These are phyloP conservation scores for Stephania yunnanensis DNA, from an alignment of 164 flowering plant genomes.

Conservation along the genomic window DNA sequence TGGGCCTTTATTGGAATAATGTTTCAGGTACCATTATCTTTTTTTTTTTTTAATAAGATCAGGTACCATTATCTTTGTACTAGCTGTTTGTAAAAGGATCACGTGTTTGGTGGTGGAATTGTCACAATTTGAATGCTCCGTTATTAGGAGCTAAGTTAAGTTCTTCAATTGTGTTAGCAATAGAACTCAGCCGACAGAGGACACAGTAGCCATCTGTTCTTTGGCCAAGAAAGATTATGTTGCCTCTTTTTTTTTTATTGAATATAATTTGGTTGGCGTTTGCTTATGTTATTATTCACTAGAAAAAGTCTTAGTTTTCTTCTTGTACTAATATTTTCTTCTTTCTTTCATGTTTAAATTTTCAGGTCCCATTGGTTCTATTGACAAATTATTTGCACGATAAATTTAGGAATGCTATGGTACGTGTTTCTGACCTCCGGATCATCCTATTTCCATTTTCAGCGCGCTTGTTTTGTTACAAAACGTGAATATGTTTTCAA, in stretches of 20 bases:
- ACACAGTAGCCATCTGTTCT: too few relatives aligned
- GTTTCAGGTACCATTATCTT: constrained; percentile 54
- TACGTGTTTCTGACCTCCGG: constrained; percentile 21
- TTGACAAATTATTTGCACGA: constrained; percentile 70
- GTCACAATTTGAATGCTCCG: background rate
- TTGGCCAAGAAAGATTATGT: too few relatives aligned
- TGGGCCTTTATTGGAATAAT: constrained; percentile 95
- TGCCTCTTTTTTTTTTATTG: too few relatives aligned
- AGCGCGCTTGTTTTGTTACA: background rate
- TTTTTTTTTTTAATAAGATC: background rate
- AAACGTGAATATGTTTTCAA: background rate
- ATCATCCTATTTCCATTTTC: background rate
- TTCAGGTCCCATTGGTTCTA: constrained; percentile 81
- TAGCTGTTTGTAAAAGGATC: too few relatives aligned
- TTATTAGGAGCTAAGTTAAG: background rate
- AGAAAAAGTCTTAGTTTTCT: background rate
- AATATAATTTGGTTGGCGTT: too few relatives aligned
- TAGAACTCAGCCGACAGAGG: too few relatives aligned
- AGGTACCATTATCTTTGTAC: too few relatives aligned
- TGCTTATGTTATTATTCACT: background rate
- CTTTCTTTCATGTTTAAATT: constrained; percentile 1
- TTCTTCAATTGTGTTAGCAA: background rate
- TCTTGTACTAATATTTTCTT: background rate
- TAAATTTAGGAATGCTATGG: constrained; percentile 75
- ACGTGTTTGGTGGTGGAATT: background rate